Conservation (phyloP, 495 filamentous ascomycete species). For the Corynascus novoguineensis region DNA sequence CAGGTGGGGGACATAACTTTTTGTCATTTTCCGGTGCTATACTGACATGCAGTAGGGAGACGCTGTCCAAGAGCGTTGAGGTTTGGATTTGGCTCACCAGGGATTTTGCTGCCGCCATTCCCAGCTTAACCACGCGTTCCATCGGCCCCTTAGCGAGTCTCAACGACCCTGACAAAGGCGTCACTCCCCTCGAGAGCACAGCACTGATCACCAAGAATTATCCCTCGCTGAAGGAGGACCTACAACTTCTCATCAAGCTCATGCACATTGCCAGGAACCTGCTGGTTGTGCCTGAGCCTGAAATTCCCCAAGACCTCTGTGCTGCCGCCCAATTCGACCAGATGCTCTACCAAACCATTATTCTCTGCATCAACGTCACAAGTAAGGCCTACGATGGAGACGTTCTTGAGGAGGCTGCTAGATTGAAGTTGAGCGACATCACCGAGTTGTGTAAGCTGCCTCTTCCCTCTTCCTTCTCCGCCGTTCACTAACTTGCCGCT, state of each 20-base stretch:
- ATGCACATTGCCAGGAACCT: slow-evolving; percentile 81
- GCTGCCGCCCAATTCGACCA: slow-evolving; percentile 72
- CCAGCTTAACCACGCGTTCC: slow-evolving; percentile 33
- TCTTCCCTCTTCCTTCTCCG: background rate
- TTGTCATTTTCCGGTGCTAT: slow-evolving; percentile 6
- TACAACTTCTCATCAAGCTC: slow-evolving; percentile 78
- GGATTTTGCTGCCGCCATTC: slow-evolving; percentile 36
- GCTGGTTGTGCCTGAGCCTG: slow-evolving; percentile 64
- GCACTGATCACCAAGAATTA: slow-evolving; percentile 77
- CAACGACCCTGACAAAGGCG: slow-evolving; percentile 45
- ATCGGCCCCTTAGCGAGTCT: slow-evolving; percentile 32
- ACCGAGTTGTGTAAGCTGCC: slow-evolving; percentile 47
- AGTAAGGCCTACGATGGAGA: slow-evolving; percentile 87
- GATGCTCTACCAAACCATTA: slow-evolving; percentile 75
- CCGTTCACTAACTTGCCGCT: slow-evolving; percentile 23
- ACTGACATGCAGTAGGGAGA: slow-evolving; percentile 38
- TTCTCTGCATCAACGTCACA: slow-evolving; percentile 79
- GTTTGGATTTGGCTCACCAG: slow-evolving; percentile 63
- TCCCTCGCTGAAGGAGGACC: slow-evolving; percentile 66
- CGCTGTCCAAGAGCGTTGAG: slow-evolving; percentile 52
- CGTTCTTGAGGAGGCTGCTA: slow-evolving; percentile 59
- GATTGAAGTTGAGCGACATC: slow-evolving; percentile 47
- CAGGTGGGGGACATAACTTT: slow-evolving; percentile 30
- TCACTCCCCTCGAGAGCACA: slow-evolving; percentile 53
- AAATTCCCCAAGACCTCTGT: slow-evolving; percentile 80